Percentiles rank a stretch among this genome's conserved stretches.
These are phyloP conservation scores for Trypanosoma caninum DNA, from an alignment of 208 protist genomes.

Conservation along the genomic window DNA sequence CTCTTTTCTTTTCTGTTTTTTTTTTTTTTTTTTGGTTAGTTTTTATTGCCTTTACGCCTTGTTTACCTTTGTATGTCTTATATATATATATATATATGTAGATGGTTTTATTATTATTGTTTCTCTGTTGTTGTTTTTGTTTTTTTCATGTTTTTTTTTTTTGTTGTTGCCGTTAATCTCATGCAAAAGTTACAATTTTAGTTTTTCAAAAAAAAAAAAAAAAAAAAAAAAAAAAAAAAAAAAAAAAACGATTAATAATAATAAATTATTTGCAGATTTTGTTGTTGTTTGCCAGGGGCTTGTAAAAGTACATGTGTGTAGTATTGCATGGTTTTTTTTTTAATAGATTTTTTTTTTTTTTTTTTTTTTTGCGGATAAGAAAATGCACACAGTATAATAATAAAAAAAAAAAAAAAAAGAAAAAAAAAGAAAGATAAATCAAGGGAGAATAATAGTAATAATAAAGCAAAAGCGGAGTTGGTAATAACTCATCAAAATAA, in stretches of 20 bases:
- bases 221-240: conserved; percentile 10
- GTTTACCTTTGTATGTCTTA: too few relatives aligned
- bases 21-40: conserved; percentile 8
- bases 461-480: too few relatives aligned
- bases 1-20: conserved; percentile 15
- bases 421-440: not conserved
- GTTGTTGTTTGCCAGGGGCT: too few relatives aligned
- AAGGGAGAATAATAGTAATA: not conserved
- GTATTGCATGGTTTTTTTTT: too few relatives aligned
- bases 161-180: not conserved
- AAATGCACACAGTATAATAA: too few relatives aligned
- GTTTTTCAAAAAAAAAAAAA: not conserved
- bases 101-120: not conserved
- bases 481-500: too few relatives aligned
- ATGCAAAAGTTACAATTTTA: too few relatives aligned
- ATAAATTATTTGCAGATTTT: not conserved
- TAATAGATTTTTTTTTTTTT: too few relatives aligned
- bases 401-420: conserved; percentile 3
- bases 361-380: too few relatives aligned
- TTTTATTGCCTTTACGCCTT: conserved; percentile 9
- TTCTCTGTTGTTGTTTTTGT: not conserved
- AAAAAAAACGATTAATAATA: not conserved
- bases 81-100: too few relatives aligned
- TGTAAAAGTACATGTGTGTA: too few relatives aligned
- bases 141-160: not conserved